Conservation (phyloP, 768 basidiomycete species). For the Terana coerulea region DNA sequence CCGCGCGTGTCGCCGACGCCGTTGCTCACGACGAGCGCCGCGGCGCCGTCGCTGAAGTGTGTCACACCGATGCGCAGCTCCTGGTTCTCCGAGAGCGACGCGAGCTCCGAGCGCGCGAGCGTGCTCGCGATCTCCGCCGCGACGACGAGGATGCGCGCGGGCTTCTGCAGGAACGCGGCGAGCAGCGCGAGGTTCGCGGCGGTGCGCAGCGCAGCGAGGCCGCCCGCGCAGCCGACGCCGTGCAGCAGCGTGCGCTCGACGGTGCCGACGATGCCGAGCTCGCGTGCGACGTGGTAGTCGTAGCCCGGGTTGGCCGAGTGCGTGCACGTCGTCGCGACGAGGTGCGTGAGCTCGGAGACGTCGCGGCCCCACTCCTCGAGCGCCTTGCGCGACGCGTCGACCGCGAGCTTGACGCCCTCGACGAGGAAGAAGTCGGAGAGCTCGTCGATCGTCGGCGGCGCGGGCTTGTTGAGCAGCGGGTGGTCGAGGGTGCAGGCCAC, state of each 20-base stretch:
- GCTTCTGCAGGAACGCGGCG: conserved; percentile 1
- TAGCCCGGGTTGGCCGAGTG: conserved; percentile 9
- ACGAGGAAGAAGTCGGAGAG: conserved; percentile 8
- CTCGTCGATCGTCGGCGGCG: conserved; percentile 7
- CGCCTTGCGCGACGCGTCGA: conserved; percentile 2
- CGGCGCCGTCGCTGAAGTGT: conserved; percentile 11
- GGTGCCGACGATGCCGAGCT: conserved; percentile 1
- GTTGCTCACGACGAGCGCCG: conserved; percentile 12
- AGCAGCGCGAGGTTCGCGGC: conserved; percentile 7
- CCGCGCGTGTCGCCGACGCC: conserved; percentile 7
- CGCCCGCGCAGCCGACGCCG: conserved; percentile 13
- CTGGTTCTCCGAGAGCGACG: conserved; percentile 1
- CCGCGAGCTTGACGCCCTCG: conserved; percentile 10
- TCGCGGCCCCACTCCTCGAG: conserved; percentile 12
- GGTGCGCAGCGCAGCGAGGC: conserved; percentile 9
- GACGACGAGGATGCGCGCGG: conserved; percentile 12
- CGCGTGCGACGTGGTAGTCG: conserved; percentile 13
- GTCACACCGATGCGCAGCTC: conserved; percentile 7
- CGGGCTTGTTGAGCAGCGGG: conserved; percentile 5
- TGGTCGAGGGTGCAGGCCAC: conserved; percentile 4
- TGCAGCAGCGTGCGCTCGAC: conserved; percentile 12
- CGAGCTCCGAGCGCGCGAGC: conserved; percentile 8
- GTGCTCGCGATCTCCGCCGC: conserved; percentile 5
- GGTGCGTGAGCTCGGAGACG: conserved; percentile 10
- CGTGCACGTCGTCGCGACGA: conserved; percentile 11